phyloP scores from a whole-genome alignment of 805 yeast species.

The Cyberlindnera petersonii region DNA sequence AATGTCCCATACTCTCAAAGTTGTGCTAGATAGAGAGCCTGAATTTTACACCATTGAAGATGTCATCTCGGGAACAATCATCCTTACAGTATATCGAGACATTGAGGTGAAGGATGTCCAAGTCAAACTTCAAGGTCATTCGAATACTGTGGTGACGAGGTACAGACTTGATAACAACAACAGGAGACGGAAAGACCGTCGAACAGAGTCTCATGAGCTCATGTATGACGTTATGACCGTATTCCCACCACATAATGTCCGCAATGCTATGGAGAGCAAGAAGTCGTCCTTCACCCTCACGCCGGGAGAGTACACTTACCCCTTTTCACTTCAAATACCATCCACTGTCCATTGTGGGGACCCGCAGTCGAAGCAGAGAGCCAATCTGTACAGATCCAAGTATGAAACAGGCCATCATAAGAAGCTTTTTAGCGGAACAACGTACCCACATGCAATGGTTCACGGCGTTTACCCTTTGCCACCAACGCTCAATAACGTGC shows the following conservation, averaged over 20 bases:
- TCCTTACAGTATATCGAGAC: slow-evolving; percentile 24
- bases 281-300: slow-evolving; percentile 20
- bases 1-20: slow-evolving; percentile 10
- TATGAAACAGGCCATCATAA: slow-evolving; percentile 12
- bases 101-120: slow-evolving; percentile 44
- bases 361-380: slow-evolving; percentile 6
- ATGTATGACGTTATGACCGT: slow-evolving; percentile 47
- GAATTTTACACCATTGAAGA: slow-evolving; percentile 17
- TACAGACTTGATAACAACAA: slow-evolving; percentile 9
- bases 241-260: slow-evolving; percentile 49
- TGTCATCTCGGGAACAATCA: slow-evolving; percentile 17
- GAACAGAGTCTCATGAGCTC: slow-evolving; percentile 35
- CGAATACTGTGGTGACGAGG: slow-evolving; percentile 36
- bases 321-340: slow-evolving; percentile 32
- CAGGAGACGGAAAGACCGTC: slow-evolving; percentile 5
- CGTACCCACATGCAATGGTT: background rate
- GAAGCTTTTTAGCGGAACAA: background rate
- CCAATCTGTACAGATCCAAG: slow-evolving; percentile 16
- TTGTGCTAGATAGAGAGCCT: slow-evolving; percentile 8
- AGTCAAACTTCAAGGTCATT: slow-evolving; percentile 49
- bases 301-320: slow-evolving; percentile 49
- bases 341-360: slow-evolving; percentile 32
- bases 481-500: background rate
- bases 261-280: slow-evolving; percentile 39
- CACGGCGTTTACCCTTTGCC: slow-evolving; percentile 6